Evolutionary conservation across 1,284 basidiomycete species (phyloP), one percentile per base, ranked within the genome.

Genomic region (Papiliotrema nemorosa): DNA sequence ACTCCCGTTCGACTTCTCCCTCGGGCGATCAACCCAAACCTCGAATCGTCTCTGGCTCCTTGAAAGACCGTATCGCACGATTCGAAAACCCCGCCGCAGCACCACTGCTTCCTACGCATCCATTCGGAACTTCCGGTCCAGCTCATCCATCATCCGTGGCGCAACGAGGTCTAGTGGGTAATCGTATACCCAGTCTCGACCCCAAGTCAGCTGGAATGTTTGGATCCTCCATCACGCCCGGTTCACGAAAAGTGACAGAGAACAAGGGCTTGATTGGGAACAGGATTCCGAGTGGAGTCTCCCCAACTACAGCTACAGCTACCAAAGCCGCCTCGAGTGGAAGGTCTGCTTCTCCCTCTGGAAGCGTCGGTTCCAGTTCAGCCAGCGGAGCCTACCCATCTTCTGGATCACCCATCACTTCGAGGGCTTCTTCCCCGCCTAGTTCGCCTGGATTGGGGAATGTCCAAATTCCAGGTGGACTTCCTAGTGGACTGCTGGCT

Each of bases 51-150:
- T 67, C 67, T 18, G 66, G 69, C 36, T 70, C 68, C 2, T 64
- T 75, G 44, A 67, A 67, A 57, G 73, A 75, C 50, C 65, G 73
- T 27, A 75, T 75, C 37, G 73, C 73, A 14, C 68, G 66, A 50
- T 75, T 75, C 56, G 69, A 70, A 59, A 70, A 72, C 36, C 59
- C 65, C 7, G 58, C 66, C 29, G 69, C 63, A 10, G 58, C 66
- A 0, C 65, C 66, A 14, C 67, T 68, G 3, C 49, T 70, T n/a
- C 71, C 71, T 4, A 60, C 52, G 36, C 60, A 64, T 31, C 60
- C 68, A 18, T 67, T 67, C 49, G 62, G 63, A 21, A 47, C 40
- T 12, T 51, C 62, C 16, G 64, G 57, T 14, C 48, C 53, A 5
- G 44, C 45, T 1, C 50, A 59, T 4, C 38, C 50, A 9, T 38